Conservation (phyloP, 2,329 filamentous ascomycete genomes). For the Trichoderma hamatum region DNA sequence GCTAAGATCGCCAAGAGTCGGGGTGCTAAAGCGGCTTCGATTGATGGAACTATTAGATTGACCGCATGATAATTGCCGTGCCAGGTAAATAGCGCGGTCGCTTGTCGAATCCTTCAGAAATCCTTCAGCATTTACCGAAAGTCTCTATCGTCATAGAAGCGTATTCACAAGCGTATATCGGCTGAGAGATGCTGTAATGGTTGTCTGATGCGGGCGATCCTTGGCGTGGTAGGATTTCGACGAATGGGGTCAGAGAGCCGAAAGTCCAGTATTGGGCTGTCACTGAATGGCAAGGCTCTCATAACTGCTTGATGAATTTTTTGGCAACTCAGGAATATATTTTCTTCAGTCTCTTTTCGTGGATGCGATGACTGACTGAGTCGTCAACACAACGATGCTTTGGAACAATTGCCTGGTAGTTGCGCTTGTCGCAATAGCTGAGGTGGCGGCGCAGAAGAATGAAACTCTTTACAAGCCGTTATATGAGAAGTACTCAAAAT, state of each 20-base stretch:
- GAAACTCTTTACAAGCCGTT: background rate
- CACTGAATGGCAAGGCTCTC: background rate
- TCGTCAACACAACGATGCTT: background rate
- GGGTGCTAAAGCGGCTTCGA: background rate
- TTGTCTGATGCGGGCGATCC: background rate
- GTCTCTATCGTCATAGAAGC: background rate
- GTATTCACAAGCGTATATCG: background rate
- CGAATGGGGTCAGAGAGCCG: background rate
- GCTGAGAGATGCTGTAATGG: background rate
- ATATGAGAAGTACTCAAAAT: background rate
- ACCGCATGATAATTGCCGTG: no score
- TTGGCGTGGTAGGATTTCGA: no score
- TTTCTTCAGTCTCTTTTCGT: background rate
- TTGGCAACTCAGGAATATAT: background rate
- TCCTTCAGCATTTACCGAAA: background rate
- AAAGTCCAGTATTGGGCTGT: background rate
- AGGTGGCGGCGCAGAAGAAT: background rate
- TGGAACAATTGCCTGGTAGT: background rate
- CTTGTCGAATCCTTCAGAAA: background rate
- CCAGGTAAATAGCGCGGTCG: no score
- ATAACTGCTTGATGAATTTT: background rate
- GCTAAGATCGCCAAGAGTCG: background rate
- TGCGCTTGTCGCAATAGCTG: background rate
- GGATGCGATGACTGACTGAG: background rate
- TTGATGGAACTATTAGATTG: background rate